Percentiles rank a stretch among this genome's conserved stretches.
phyloP scores from a whole-genome alignment of 2,329 filamentous ascomycete species.

The Calonectria multiphialidica region DNA sequence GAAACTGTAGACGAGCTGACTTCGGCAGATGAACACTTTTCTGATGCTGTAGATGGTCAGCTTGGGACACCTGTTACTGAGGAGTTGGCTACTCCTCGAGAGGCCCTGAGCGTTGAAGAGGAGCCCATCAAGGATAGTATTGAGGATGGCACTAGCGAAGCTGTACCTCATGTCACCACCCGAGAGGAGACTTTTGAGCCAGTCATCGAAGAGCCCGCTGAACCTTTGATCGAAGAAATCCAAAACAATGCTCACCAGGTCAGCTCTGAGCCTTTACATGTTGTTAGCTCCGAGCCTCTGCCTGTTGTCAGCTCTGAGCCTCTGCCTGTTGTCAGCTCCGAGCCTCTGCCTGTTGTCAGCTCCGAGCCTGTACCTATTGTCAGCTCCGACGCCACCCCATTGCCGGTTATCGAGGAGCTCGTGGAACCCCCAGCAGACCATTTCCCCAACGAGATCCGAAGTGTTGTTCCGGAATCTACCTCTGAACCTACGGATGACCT shows the following conservation, averaged over 20 bases:
- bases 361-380: background rate
- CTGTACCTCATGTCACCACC: background rate
- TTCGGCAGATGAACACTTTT: slow-evolving; percentile 52
- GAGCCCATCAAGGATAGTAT: slow-evolving; percentile 9
- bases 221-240: slow-evolving; percentile 4
- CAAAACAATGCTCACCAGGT: background rate
- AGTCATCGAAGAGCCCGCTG: background rate
- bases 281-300: background rate
- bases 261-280: background rate
- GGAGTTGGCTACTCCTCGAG: slow-evolving; percentile 5
- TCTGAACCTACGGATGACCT: background rate
- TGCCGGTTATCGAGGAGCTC: background rate
- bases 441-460: background rate
- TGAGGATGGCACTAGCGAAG: background rate
- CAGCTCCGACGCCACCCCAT: background rate
- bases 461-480: background rate
- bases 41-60: slow-evolving; percentile 47
- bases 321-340: too few relatives aligned
- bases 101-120: background rate
- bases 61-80: slow-evolving; percentile 33
- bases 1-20: slow-evolving; percentile 47
- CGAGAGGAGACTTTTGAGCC: background rate
- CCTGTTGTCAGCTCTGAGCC: too few relatives aligned
- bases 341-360: background rate
- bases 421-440: background rate